Base-by-base conservation (phyloP, 768 basidiomycete species). In the Galerina marginata region DNA sequence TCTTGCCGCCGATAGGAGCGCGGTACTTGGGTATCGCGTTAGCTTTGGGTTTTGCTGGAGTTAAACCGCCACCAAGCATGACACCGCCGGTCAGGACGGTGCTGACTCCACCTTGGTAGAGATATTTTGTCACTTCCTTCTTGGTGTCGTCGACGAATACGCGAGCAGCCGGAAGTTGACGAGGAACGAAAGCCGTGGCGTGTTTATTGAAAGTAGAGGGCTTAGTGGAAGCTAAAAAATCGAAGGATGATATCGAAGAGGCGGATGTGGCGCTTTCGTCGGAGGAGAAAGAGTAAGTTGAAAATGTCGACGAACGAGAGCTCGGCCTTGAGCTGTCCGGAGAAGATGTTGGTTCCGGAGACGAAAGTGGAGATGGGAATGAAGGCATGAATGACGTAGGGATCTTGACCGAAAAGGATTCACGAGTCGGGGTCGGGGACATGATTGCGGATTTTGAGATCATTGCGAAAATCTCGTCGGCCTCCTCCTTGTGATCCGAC, bases 41-140 rank as follows among this genome's bases (percentile, higher is more conserved):
- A 5, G 53, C 26, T n/a, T 48, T 54, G 15, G 52, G 16, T 25
- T 54, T 64, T 26, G 57, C 20, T 29, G 65, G 33, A 5, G 55
- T 39, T 15, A 57, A 38, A 37, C 54, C 29, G 38, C 62, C 59
- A 26, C 69, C 80, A 39, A 81, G 77, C 80, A 79, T 81, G 15
- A 81, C 79, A 40, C 80, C 80, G 20, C 80, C 80, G 11, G 75
- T 77, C 49, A 80, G 74, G 37, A 78, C 76, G 60, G 73, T 78
- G 69, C 79, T 80, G 40, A 77, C 71, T 12, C 80, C 80, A 47
- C 78, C 80, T 60, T 74, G 73, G 63, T 81, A 81, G 12, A 77
- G 68, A 65, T 79, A 81, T 36, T 72, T 75, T 12, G 72, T 74
- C 14, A 72, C 65, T 10, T 71, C 58, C 37, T 68, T 71, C 55